Base-by-base conservation (phyloP, 1,284 basidiomycete species). In the Rhodofomes roseus region DNA sequence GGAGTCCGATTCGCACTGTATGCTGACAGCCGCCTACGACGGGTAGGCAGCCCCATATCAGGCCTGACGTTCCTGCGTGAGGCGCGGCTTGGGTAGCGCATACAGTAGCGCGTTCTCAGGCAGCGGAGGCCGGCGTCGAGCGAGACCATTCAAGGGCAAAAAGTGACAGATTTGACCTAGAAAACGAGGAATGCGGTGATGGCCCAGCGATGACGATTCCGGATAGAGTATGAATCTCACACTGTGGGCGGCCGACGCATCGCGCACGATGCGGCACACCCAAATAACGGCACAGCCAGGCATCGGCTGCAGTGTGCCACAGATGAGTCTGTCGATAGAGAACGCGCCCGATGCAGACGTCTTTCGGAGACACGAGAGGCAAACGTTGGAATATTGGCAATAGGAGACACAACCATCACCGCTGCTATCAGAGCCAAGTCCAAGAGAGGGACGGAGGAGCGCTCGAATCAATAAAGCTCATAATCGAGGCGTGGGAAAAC, bases 401-500 rank as follows among this genome's bases (percentile, higher is more conserved):
- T 8, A 27, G 23, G 22, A 11, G 20, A 23, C 9, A 46, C 23
- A 12, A 25, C 5, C 22, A 46, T 25, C 8, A 23, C 22, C 7
- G 37, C 16, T 39, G 12, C 16, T 18, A 16, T 16, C 37, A 6
- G 14, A 39, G 16, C 7, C 5, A 14, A 39, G 14, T 8, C 37
- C 4, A 8, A 16, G 37, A 6, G 16, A 34, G 31, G 31, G 7
- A 9, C 16, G 9, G 16, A 44, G 43, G 2, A 44, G 43, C 43
- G 43, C 20, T 23, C 37, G 14, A 39, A 36, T 12, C 7, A 36
- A 18, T 14, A 39, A 14, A 6, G 37, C 37, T 39, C 37, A 39
- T 16, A 18, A 16, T 39, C 9, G 20, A 11, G 48, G 55, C 64
- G 62, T 65, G 62, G 57, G 62, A 65, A 58, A 31, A 9, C 5